Conservation (phyloP, 1,139 yeast species). For the Taphrina deformans region DNA sequence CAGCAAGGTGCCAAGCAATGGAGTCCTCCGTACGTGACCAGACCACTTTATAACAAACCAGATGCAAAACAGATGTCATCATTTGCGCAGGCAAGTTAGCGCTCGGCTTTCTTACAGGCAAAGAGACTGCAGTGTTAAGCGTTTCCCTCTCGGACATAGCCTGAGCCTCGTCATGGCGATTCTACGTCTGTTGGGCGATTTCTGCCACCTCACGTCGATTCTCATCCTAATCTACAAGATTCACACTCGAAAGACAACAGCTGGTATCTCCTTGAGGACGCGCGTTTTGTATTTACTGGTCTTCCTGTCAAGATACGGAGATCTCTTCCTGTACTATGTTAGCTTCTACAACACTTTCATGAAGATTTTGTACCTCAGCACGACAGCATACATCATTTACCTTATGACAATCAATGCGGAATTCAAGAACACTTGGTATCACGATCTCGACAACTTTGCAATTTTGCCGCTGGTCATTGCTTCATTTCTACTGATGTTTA, state of each 20-base stretch:
- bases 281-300: slow-evolving; percentile 78
- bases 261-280: slow-evolving; percentile 86
- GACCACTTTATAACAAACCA: too few species aligned
- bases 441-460: slow-evolving; percentile 74
- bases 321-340: slow-evolving; percentile 48
- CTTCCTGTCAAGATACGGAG: slow-evolving; percentile 75
- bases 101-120: too few species aligned
- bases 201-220: slow-evolving; percentile 26
- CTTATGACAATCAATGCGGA: slow-evolving; percentile 54
- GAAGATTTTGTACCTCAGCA: slow-evolving; percentile 75
- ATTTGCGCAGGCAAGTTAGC: too few species aligned
- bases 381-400: slow-evolving; percentile 73
- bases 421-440: slow-evolving; percentile 43
- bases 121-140: too few species aligned
- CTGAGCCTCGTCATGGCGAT: slow-evolving; percentile 7
- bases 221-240: slow-evolving; percentile 26
- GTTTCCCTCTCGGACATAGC: too few species aligned
- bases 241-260: slow-evolving; percentile 40
- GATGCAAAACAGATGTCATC: too few species aligned
- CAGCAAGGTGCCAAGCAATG: background rate
- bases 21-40: too few species aligned
- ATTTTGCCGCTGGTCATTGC: slow-evolving; percentile 69
- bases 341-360: slow-evolving; percentile 75
- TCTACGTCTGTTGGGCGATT: slow-evolving; percentile 17
- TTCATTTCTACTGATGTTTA: slow-evolving; percentile 58